Base-by-base conservation (phyloP, 345 rosid genomes). In the Cardamine resedifolia region DNA sequence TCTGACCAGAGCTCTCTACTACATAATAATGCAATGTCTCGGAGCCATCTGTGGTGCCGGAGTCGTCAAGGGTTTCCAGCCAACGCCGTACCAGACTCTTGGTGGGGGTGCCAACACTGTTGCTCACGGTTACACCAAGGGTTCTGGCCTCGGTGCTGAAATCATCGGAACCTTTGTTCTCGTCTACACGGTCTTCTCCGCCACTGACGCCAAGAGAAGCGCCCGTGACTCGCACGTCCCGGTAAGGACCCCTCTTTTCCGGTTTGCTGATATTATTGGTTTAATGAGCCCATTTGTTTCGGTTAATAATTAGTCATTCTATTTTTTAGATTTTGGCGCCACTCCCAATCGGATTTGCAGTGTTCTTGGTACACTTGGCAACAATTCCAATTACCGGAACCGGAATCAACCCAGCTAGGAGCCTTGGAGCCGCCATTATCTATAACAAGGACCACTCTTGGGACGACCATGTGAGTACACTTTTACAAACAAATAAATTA, bases 181-280 rank as follows among this genome's bases (percentile, higher is more conserved):
- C 2, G 83, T 80, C 52, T 80, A 80, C 83, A 80, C 83, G 2
- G 80, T 80, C 27, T 80, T 77, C 78, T 80, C 83, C 43, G 81
- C 84, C 58, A 82, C 86, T 6, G 86, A 83, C 64, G 84, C 86
- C 19, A 81, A 83, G 79, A 53, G 86, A 39, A 83, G 71, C 76
- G 86, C 84, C 39, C 78, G 86, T 66, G 86, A 83, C 75, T 83
- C 86, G 0, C 86, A 83, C 73, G 85, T 81, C 33, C 85, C 85
- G 20, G 79, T 76, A 77, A 10, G 68, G 0, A 15, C 12, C 43
- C 21, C 18, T 1, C 11, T 7, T 3, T 12, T 4, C 65, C 51
- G 43, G 58, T 71, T 70, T 31, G 1, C 19, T 23, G 4, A 2
- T 31, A 12, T 20, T 3, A 2, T 49, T 28, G 19, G 10, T 10